phyloP scores from a whole-genome alignment of 306 rosid genomes.

The Macrotyloma uniflorum region DNA sequence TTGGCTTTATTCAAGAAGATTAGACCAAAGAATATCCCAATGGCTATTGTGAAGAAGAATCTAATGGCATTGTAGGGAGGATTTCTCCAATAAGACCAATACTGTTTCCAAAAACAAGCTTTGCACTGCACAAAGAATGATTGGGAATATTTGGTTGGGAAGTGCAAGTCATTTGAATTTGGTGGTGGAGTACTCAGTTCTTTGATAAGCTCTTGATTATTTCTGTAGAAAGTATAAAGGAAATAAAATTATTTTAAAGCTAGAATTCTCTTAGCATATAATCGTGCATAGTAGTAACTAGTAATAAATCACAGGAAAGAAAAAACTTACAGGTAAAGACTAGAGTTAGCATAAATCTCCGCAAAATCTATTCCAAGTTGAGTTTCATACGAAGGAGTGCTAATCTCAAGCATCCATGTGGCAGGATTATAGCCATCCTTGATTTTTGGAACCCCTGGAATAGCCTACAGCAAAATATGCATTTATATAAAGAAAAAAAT shows the following conservation, averaged over 20 bases:
- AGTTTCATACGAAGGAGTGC: conserved; percentile 53
- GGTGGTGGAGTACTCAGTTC: conserved; percentile 56
- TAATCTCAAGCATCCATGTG: conserved; percentile 83
- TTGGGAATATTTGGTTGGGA: conserved; percentile 69
- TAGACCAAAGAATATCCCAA: conserved; percentile 59
- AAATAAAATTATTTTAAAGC: not conserved
- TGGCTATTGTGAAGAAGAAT: conserved; percentile 48
- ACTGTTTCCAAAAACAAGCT: conserved; percentile 58
- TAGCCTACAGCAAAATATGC: conserved; percentile 39
- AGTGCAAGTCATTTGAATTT: conserved; percentile 58
- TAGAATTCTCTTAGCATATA: not conserved
- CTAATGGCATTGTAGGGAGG: conserved; percentile 58
- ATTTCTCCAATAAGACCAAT: conserved; percentile 78
- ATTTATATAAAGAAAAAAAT: not conserved
- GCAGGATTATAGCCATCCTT: conserved; percentile 76
- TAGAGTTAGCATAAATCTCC: conserved; percentile 54
- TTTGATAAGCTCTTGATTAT: conserved; percentile 52
- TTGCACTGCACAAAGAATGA: conserved; percentile 59
- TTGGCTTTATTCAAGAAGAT: conserved; percentile 63
- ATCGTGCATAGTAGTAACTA: not conserved
- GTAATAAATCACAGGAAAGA: not conserved
- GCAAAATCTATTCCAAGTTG: conserved; percentile 64
- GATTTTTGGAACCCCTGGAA: conserved; percentile 63
- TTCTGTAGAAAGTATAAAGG: conserved; percentile 42
- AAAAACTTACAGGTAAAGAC: conserved; percentile 54